phyloP scores from a whole-genome alignment of 805 yeast species.

The Candida silvicultrix region DNA sequence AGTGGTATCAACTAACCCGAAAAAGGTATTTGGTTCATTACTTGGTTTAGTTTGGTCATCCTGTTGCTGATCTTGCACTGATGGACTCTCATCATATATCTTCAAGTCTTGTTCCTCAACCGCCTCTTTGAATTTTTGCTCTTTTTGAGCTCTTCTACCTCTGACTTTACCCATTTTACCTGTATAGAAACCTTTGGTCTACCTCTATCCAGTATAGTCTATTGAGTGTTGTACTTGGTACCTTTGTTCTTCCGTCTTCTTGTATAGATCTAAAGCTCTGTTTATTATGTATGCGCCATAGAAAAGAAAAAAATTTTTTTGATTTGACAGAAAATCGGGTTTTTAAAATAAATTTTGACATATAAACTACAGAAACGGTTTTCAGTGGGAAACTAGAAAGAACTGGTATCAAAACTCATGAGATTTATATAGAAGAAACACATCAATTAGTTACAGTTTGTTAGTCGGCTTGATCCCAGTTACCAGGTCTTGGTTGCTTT shows the following conservation, averaged over 20 bases:
- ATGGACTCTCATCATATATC: constrained; percentile 3
- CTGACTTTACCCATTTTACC: constrained; percentile 29
- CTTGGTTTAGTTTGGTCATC: constrained; percentile 8
- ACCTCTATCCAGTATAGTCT: no score
- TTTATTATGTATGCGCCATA: background rate
- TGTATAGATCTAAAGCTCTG: no score
- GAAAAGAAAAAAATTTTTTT: background rate
- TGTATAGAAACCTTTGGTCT: no score
- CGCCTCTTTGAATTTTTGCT: constrained; percentile 12
- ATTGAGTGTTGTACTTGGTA: no score
- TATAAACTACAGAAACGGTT: background rate
- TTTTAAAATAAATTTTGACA: constrained; percentile 1
- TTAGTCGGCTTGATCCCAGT: constrained; percentile 92
- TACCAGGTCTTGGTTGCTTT: constrained; percentile 78
- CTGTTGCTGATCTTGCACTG: constrained; percentile 7
- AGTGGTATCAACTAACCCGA: constrained; percentile 77
- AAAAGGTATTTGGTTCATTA: constrained; percentile 46
- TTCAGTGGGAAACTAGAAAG: background rate
- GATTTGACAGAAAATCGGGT: background rate
- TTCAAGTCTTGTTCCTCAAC: constrained; percentile 1
- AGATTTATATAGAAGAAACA: background rate
- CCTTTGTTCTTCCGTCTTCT: no score
- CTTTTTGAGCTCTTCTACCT: constrained; percentile 34
- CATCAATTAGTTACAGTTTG: background rate
- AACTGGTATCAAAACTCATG: background rate